phyloP scores from a whole-genome alignment of 495 filamentous ascomycete genomes.

The Platismatia glauca region DNA sequence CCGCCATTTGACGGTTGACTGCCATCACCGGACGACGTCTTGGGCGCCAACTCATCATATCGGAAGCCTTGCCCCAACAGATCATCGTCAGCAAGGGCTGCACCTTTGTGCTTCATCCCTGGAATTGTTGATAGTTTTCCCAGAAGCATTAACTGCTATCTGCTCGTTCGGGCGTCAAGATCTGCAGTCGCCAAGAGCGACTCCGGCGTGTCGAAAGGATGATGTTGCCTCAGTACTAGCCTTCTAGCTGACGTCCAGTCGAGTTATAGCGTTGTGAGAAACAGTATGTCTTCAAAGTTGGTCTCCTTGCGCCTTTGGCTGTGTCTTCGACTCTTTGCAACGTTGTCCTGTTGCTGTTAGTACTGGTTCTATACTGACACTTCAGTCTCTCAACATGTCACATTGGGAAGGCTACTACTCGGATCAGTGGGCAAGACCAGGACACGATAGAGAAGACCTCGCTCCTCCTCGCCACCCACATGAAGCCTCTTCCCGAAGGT shows the following conservation, averaged over 20 bases:
- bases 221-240: neutral
- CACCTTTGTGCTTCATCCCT: conserved; percentile 10
- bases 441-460: conserved; percentile 2
- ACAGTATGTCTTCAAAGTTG: conserved; percentile 8
- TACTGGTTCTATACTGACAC: conserved; percentile 4
- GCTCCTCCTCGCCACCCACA: conserved; percentile 5
- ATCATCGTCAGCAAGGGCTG: conserved; percentile 1
- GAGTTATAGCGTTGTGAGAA: conserved; percentile 2
- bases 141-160: neutral
- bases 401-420: conserved; percentile 4
- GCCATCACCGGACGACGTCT: conserved; percentile 5
- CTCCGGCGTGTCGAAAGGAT: conserved; percentile 1
- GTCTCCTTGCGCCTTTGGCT: conserved; percentile 1
- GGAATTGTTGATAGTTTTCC: neutral
- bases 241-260: neutral
- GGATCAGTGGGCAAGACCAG: conserved; percentile 13
- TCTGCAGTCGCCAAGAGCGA: conserved; percentile 16
- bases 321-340: conserved; percentile 6
- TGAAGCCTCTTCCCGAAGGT: conserved; percentile 10
- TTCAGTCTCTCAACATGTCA: conserved; percentile 15
- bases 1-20: conserved; percentile 10
- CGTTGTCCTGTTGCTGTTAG: neutral
- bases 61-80: conserved; percentile 1
- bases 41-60: conserved; percentile 22
- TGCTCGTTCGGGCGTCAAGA: conserved; percentile 23